phyloP scores from a whole-genome alignment of 2,329 filamentous ascomycete genomes.

The Pseudocercospora cruenta region DNA sequence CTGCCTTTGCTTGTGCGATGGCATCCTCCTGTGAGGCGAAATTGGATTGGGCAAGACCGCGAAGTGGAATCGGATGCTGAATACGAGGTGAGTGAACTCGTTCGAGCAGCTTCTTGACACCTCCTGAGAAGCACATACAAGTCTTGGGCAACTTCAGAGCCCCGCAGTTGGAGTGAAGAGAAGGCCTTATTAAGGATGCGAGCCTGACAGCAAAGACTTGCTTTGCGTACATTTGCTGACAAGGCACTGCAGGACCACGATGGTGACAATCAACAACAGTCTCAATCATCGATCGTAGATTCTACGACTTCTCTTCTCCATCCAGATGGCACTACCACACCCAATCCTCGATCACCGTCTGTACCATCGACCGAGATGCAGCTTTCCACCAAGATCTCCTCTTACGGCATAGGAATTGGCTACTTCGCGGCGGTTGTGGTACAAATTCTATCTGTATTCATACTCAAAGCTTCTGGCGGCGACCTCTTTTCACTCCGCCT shows the following conservation, averaged over 20 bases:
- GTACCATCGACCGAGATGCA: constrained; percentile 68
- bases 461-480: constrained; percentile 73
- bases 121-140: not conserved
- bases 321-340: constrained; percentile 29
- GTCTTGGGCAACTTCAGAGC: not conserved
- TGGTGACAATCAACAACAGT: constrained; percentile 11
- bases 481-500: constrained; percentile 83
- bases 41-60: not conserved
- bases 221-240: not conserved
- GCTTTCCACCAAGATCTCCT: constrained; percentile 87
- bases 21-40: constrained; percentile 52
- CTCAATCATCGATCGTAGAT: constrained; percentile 10
- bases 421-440: constrained; percentile 85
- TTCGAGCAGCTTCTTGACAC: not conserved
- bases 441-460: constrained; percentile 77
- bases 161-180: not conserved
- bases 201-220: not conserved
- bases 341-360: constrained; percentile 38
- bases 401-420: constrained; percentile 89
- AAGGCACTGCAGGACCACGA: constrained; percentile 11
- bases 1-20: constrained; percentile 86
- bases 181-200: not conserved
- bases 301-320: constrained; percentile 23
- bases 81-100: constrained; percentile 23
- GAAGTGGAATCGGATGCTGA: constrained; percentile 12